Conservation (phyloP, 2,329 filamentous ascomycete genomes). For the Botrytis cinerea region DNA sequence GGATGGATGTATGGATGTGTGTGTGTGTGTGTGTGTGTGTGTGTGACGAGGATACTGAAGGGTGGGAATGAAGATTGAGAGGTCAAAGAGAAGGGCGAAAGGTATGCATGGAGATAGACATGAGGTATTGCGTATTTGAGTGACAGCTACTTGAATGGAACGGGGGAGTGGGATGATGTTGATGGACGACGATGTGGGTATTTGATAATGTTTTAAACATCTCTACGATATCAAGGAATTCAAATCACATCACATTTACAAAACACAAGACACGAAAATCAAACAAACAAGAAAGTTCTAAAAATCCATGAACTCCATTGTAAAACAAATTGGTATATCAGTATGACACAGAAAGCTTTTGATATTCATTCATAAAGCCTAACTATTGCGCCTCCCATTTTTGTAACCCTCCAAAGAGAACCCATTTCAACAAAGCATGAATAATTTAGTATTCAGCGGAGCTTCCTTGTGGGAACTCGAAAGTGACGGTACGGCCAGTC, state of each 20-base stretch:
- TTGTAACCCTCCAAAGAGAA: conserved; percentile 17
- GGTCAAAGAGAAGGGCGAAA: neutral
- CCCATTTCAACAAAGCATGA: conserved; percentile 16
- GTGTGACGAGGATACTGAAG: neutral
- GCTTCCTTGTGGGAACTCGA: conserved; percentile 94
- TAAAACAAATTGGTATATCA: conserved; percentile 23
- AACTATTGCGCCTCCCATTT: conserved; percentile 24
- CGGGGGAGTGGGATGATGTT: neutral
- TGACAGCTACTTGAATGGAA: no score
- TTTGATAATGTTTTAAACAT: neutral
- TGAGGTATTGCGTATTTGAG: neutral
- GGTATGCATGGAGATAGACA: neutral
- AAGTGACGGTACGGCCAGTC: conserved; percentile 93
- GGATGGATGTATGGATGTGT: neutral
- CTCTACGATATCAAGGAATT: neutral
- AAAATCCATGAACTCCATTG: conserved; percentile 9
- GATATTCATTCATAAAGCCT: conserved; percentile 25
- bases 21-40: neutral
- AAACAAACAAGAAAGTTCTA: neutral
- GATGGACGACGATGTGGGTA: neutral
- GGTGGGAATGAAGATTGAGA: neutral
- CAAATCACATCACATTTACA: no score
- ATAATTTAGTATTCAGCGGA: conserved; percentile 74
- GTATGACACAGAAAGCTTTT: conserved; percentile 24
- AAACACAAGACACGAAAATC: neutral